Percentiles rank a stretch among this genome's conserved stretches.
Conservation (phyloP, 805 yeast species). For the Torulaspora delbrueckii region DNA sequence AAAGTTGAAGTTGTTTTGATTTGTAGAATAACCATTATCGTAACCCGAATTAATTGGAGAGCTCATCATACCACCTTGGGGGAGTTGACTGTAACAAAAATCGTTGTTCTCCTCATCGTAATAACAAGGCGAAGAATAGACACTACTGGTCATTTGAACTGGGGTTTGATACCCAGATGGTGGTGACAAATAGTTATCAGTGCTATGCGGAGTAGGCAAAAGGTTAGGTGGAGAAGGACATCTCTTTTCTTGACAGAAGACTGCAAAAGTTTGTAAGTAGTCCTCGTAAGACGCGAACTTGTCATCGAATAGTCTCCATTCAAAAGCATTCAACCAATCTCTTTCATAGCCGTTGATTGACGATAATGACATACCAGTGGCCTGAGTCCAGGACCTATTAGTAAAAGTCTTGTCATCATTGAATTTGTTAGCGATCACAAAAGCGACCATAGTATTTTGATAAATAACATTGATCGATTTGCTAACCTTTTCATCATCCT, state of each 20-base stretch:
- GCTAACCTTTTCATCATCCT: conserved; percentile 30
- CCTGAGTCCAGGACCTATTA: conserved; percentile 91
- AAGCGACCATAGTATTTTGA: conserved; percentile 58
- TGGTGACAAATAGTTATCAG: conserved; percentile 16
- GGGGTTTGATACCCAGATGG: conserved; percentile 29
- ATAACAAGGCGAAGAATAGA: conserved; percentile 24
- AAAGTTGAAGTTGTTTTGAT: conserved; percentile 17
- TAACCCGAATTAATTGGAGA: conserved; percentile 17
- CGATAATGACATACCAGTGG: conserved; percentile 70
- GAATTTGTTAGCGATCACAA: conserved; percentile 85
- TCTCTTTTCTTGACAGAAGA: conserved; percentile 20
- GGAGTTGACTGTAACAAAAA: conserved; percentile 17
- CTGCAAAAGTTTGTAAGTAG: conserved; percentile 23
- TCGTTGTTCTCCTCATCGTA: conserved; percentile 22
- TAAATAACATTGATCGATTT: conserved; percentile 40
- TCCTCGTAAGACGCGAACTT: conserved; percentile 28
- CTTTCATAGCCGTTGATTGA: conserved; percentile 65
- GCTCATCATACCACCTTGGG: conserved; percentile 8
- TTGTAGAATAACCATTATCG: conserved; percentile 13
- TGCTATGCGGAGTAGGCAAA: conserved; percentile 15
- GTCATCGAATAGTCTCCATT: conserved; percentile 53
- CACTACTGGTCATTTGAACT: conserved; percentile 11
- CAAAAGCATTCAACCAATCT: conserved; percentile 56
- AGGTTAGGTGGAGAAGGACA: conserved; percentile 15
- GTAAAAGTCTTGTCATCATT: conserved; percentile 96